Evolutionary conservation across 345 rosid genomes (phyloP).

Genomic region (thale cress (Arabidopsis thaliana)): DNA sequence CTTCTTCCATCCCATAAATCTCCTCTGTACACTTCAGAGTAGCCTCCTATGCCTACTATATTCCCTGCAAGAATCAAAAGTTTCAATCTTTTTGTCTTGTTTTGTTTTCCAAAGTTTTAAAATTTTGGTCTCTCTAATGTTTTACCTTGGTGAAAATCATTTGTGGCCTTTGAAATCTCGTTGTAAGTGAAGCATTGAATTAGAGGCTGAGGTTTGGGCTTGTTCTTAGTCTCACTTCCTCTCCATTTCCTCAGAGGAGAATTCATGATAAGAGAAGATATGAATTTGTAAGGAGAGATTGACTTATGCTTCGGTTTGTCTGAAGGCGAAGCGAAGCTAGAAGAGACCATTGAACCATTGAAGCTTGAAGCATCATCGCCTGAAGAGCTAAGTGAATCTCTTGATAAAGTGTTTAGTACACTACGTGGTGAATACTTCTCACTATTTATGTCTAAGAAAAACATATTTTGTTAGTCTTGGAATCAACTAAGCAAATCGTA

Average conservation of each 20-base stretch:
- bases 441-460: slow-evolving; percentile 22
- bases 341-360: slow-evolving; percentile 54
- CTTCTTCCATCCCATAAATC: slow-evolving; percentile 71
- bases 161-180: slow-evolving; percentile 78
- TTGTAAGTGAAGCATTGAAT: slow-evolving; percentile 71
- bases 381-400: slow-evolving; percentile 57
- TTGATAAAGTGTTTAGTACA: slow-evolving; percentile 55
- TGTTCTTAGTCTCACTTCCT: slow-evolving; percentile 41
- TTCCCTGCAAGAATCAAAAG: slow-evolving; percentile 22
- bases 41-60: slow-evolving; percentile 83
- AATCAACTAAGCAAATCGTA: background rate
- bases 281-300: slow-evolving; percentile 53
- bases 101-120: background rate
- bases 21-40: slow-evolving; percentile 92
- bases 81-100: slow-evolving; percentile 9
- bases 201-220: slow-evolving; percentile 55
- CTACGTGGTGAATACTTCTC: slow-evolving; percentile 65
- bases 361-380: slow-evolving; percentile 64
- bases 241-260: slow-evolving; percentile 63
- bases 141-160: slow-evolving; percentile 69
- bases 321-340: slow-evolving; percentile 50
- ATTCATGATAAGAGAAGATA: slow-evolving; percentile 56
- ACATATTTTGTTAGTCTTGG: slow-evolving; percentile 1
- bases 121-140: background rate
- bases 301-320: slow-evolving; percentile 46